phyloP scores from a whole-genome alignment of 192 early-diverging fungal species.

The Coemansia sp. region DNA sequence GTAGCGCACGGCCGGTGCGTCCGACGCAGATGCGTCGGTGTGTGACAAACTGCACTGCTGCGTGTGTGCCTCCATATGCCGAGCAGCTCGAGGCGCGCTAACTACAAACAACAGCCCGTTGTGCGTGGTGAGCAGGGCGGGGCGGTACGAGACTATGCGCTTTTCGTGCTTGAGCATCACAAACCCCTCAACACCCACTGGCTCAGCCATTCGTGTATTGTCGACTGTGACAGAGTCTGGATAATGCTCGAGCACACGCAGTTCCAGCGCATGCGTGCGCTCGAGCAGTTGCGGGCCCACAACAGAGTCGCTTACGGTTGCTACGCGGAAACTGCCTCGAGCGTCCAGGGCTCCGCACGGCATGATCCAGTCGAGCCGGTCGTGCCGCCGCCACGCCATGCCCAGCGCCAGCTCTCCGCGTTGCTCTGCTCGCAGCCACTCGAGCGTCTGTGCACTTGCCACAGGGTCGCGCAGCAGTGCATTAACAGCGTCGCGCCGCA shows the following conservation, averaged over 20 bases:
- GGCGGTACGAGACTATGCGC: slow-evolving; percentile 28
- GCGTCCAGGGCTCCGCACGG: slow-evolving; percentile 34
- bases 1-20: slow-evolving; percentile 3
- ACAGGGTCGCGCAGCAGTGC: slow-evolving; percentile 32
- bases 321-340: slow-evolving; percentile 9
- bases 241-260: slow-evolving; percentile 44
- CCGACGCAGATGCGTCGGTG: neutral
- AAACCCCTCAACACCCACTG: slow-evolving; percentile 43
- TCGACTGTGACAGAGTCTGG: slow-evolving; percentile 28
- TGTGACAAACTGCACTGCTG: slow-evolving; percentile 7
- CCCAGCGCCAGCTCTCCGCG: slow-evolving; percentile 34
- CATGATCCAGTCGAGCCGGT: slow-evolving; percentile 43
- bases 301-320: slow-evolving; percentile 20
- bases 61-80: slow-evolving; percentile 25
- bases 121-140: slow-evolving; percentile 36
- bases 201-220: slow-evolving; percentile 18
- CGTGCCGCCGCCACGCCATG: slow-evolving; percentile 48
- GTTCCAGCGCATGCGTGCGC: slow-evolving; percentile 43
- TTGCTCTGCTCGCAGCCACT: slow-evolving; percentile 40
- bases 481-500: slow-evolving; percentile 32
- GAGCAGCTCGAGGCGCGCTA: slow-evolving; percentile 35
- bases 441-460: slow-evolving; percentile 20
- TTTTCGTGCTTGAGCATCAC: slow-evolving; percentile 43
- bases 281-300: slow-evolving; percentile 36
- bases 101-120: slow-evolving; percentile 42